Percentiles rank a stretch among this genome's conserved stretches.
Evolutionary conservation across 2,329 filamentous ascomycete genomes (phyloP).

Genomic region (Aspergillus amoenus): DNA sequence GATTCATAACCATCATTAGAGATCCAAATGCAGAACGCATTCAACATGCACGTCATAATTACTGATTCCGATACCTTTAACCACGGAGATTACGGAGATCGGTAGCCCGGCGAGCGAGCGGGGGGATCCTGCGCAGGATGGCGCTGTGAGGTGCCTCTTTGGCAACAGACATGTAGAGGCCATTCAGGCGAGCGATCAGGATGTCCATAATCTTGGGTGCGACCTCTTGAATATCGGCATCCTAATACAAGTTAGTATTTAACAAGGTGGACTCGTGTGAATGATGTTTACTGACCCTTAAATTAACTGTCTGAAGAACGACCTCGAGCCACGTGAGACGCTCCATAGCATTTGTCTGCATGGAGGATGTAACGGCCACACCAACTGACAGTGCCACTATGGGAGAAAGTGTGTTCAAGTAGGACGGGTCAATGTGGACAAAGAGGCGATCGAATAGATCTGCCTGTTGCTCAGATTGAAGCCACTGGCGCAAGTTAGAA

Average conservation of each 20-base stretch:
- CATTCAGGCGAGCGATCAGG: constrained; percentile 56
- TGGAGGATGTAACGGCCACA: constrained; percentile 59
- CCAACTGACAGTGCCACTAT: constrained; percentile 62
- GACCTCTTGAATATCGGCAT: constrained; percentile 56
- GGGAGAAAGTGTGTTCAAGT: constrained; percentile 55
- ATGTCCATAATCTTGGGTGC: constrained; percentile 61
- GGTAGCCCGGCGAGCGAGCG: constrained; percentile 44
- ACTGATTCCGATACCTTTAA: background rate
- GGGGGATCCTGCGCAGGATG: constrained; percentile 53
- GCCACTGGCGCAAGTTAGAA: constrained; percentile 48
- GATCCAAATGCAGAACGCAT: constrained; percentile 5
- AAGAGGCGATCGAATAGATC: constrained; percentile 65
- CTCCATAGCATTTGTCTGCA: constrained; percentile 53
- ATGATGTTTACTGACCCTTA: constrained; percentile 44
- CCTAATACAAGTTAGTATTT: constrained; percentile 33
- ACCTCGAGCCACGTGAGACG: constrained; percentile 60
- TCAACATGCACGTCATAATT: constrained; percentile 6
- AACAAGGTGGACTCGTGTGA: background rate
- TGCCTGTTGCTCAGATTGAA: constrained; percentile 59
- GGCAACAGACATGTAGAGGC: constrained; percentile 57
- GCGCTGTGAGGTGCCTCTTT: constrained; percentile 53
- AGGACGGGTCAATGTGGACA: constrained; percentile 56
- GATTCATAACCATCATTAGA: constrained; percentile 14
- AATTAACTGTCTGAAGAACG: constrained; percentile 55
- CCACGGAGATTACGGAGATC: constrained; percentile 35